phyloP scores from a whole-genome alignment of 768 basidiomycete species.

The Russula earlei region DNA sequence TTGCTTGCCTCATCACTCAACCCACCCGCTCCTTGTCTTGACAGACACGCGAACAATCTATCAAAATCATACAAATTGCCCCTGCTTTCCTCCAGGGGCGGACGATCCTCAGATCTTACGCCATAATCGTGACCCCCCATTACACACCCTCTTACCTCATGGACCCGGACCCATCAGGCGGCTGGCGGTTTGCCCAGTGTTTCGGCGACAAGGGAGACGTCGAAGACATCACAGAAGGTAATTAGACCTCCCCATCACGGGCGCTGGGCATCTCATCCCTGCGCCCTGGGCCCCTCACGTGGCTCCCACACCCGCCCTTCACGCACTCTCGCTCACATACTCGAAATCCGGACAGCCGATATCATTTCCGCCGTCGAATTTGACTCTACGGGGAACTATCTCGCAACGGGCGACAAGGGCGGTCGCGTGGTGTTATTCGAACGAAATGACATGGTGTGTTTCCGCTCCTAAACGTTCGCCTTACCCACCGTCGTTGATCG shows the following conservation, averaged over 20 bases:
- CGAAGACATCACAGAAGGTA: constrained; percentile 98
- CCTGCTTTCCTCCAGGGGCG: neutral
- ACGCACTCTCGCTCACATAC: constrained; percentile 2
- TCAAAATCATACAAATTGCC: neutral
- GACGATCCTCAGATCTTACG: constrained; percentile 22
- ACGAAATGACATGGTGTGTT: constrained; percentile 87
- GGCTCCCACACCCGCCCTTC: neutral
- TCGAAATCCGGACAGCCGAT: constrained; percentile 56
- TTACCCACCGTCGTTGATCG: constrained; percentile 5
- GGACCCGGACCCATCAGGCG: constrained; percentile 79
- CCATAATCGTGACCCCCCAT: constrained; percentile 18
- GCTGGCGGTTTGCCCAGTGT: constrained; percentile 99
- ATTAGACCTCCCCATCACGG: constrained; percentile 22
- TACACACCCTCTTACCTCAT: constrained; percentile 34
- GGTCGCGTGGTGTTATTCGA: constrained; percentile 98
- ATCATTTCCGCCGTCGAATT: constrained; percentile 99
- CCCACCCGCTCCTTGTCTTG: neutral
- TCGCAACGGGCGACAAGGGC: constrained; percentile 99
- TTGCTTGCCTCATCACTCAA: constrained; percentile 2
- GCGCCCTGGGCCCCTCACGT: constrained; percentile 7
- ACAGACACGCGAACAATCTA: constrained; percentile 3
- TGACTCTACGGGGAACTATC: constrained; percentile 98
- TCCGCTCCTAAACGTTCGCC: neutral
- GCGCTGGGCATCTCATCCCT: constrained; percentile 6
- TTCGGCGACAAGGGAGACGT: constrained; percentile 99